A percentile compares a stretch with the other conserved stretches of the same genome.
phyloP scores from a whole-genome alignment of 2,329 filamentous ascomycete species.

The Apiospora aurea region DNA sequence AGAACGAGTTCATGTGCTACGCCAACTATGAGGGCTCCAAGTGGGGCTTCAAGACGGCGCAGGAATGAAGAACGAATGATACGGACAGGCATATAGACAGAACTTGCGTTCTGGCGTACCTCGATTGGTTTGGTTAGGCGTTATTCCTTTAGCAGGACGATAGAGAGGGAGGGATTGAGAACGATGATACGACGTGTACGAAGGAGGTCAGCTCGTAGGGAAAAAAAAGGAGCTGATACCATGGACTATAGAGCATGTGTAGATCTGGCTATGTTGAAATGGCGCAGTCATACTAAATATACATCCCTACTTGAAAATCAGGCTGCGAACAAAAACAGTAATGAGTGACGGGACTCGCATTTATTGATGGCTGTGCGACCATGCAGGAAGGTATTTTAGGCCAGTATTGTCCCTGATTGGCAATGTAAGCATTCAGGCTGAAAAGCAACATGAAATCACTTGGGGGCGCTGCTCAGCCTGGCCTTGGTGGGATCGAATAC shows the following conservation, averaged over 20 bases:
- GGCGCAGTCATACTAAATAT: too few species aligned
- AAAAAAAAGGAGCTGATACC: background rate
- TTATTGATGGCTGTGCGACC: too few species aligned
- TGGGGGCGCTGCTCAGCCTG: background rate
- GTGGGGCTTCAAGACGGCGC: conserved; percentile 48
- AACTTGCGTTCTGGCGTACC: background rate
- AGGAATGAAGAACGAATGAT: background rate
- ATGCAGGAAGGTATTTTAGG: too few species aligned
- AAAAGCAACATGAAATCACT: too few species aligned
- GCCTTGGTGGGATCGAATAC: background rate
- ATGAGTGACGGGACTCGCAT: too few species aligned
- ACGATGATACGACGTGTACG: background rate
- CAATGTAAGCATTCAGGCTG: background rate
- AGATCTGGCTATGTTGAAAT: too few species aligned
- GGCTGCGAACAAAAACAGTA: too few species aligned
- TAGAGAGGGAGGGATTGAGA: background rate
- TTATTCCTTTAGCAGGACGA: background rate
- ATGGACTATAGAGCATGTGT: background rate
- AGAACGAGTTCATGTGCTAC: conserved; percentile 84
- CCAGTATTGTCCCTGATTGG: background rate
- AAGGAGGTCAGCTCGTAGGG: background rate
- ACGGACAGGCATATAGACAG: background rate
- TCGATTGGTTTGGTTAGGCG: background rate
- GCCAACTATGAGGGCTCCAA: conserved; percentile 74
- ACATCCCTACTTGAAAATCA: too few species aligned